phyloP scores from a whole-genome alignment of 1,284 basidiomycete genomes.

The Butyriboletus appendiculatus region DNA sequence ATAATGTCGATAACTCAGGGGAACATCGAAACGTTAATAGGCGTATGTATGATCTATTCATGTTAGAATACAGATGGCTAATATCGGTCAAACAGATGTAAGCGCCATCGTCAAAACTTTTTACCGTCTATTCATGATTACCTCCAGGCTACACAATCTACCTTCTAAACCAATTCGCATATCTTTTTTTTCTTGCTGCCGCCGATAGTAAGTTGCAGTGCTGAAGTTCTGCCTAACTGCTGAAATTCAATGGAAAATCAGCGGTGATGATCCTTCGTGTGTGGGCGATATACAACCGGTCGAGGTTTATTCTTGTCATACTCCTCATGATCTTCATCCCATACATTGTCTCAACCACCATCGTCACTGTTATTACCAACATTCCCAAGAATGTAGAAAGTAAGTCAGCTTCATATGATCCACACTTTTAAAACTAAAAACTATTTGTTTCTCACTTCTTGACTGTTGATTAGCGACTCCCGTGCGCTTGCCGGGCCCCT shows the following conservation, averaged over 20 bases:
- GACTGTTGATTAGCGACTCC: neutral
- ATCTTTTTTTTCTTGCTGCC: slow-evolving; percentile 1
- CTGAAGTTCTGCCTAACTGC: no score
- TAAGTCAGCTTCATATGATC: neutral
- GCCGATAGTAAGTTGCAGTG: slow-evolving; percentile 3
- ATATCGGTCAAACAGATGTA: neutral
- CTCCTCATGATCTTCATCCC: slow-evolving; percentile 5
- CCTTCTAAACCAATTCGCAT: neutral
- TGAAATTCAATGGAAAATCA: neutral
- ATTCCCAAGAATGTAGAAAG: neutral
- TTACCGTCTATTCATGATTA: neutral
- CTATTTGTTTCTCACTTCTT: no score
- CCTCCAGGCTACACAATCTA: neutral
- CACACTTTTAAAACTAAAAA: neutral
- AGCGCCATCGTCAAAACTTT: neutral
- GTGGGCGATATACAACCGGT: slow-evolving; percentile 1
- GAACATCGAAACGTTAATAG: neutral
- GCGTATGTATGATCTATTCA: neutral
- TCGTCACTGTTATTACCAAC: neutral
- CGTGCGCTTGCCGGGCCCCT: neutral
- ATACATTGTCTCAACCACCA: neutral
- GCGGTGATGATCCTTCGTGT: slow-evolving; percentile 15
- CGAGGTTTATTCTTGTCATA: neutral
- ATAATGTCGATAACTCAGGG: neutral
- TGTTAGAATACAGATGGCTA: neutral